phyloP scores from a whole-genome alignment of 148 eudicot species.

The Heliamphora exappendiculata region DNA sequence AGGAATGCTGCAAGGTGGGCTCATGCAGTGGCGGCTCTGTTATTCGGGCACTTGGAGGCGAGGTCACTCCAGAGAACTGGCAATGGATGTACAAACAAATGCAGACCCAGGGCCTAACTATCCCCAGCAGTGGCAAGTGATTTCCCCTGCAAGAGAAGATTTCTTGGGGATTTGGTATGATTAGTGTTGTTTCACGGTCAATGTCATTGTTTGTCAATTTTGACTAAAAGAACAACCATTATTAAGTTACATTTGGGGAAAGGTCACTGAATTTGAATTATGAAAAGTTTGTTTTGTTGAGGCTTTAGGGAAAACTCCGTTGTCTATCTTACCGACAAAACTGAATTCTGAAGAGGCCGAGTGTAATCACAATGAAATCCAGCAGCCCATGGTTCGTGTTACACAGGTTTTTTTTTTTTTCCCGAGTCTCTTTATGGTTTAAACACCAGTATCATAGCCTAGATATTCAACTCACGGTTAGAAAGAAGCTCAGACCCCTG shows the following conservation, averaged over 20 bases:
- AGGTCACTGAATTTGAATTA: background rate
- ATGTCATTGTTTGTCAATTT: conserved; percentile 1
- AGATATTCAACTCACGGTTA: too few species aligned
- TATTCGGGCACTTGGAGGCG: conserved; percentile 85
- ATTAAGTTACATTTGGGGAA: conserved; percentile 3
- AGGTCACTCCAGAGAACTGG: conserved; percentile 75
- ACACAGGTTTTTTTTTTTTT: too few species aligned
- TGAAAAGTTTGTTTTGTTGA: background rate
- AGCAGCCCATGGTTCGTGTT: too few species aligned
- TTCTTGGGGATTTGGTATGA: background rate
- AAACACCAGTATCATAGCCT: too few species aligned
- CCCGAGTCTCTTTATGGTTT: too few species aligned
- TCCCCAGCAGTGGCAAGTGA: conserved; percentile 31
- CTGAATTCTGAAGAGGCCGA: too few species aligned
- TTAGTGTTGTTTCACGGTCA: background rate
- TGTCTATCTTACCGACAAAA: too few species aligned
- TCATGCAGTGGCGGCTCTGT: conserved; percentile 96
- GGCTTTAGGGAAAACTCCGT: too few species aligned
- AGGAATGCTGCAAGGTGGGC: conserved; percentile 83
- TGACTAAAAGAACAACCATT: background rate
- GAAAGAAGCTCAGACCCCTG: too few species aligned
- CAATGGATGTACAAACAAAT: conserved; percentile 96
- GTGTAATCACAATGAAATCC: too few species aligned
- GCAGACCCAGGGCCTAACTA: conserved; percentile 63
- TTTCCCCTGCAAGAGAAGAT: background rate